These are phyloP conservation scores for Limonium bicolor DNA, from an alignment of 148 eudicot genomes.

Conservation along the genomic window DNA sequence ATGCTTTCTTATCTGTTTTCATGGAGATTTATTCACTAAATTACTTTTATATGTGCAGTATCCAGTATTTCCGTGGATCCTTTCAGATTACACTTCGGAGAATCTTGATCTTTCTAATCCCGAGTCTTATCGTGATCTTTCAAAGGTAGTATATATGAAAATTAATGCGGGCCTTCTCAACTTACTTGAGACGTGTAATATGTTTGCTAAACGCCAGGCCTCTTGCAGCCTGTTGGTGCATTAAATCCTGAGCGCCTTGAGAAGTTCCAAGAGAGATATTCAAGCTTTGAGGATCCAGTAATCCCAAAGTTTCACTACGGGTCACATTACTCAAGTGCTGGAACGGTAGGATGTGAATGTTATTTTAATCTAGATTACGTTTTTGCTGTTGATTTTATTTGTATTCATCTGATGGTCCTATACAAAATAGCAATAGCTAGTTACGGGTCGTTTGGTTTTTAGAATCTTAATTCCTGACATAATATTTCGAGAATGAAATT, in stretches of 20 bases:
- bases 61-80: constrained; percentile 99
- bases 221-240: constrained; percentile 84
- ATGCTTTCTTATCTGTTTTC: not conserved
- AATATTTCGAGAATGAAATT: too few species aligned
- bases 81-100: constrained; percentile 81
- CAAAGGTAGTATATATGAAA: constrained; percentile 76
- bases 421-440: too few species aligned
- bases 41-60: constrained; percentile 50
- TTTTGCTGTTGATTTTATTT: not conserved
- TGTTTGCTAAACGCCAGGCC: constrained; percentile 13
- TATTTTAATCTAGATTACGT: not conserved
- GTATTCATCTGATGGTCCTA: too few species aligned
- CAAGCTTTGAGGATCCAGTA: constrained; percentile 79
- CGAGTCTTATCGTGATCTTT: constrained; percentile 86
- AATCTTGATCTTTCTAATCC: constrained; percentile 62
- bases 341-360: constrained; percentile 46
- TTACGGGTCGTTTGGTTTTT: too few species aligned
- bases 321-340: constrained; percentile 98
- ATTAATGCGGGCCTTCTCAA: constrained; percentile 2
- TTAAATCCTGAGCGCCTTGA: constrained; percentile 66
- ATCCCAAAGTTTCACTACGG: constrained; percentile 98
- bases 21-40: not conserved
- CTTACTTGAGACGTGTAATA: not conserved
- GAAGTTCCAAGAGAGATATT: constrained; percentile 91
- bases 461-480: too few species aligned